These are phyloP conservation scores for Elsinoe ampelina DNA, from an alignment of 2,329 filamentous ascomycete genomes.

Conservation along the genomic window DNA sequence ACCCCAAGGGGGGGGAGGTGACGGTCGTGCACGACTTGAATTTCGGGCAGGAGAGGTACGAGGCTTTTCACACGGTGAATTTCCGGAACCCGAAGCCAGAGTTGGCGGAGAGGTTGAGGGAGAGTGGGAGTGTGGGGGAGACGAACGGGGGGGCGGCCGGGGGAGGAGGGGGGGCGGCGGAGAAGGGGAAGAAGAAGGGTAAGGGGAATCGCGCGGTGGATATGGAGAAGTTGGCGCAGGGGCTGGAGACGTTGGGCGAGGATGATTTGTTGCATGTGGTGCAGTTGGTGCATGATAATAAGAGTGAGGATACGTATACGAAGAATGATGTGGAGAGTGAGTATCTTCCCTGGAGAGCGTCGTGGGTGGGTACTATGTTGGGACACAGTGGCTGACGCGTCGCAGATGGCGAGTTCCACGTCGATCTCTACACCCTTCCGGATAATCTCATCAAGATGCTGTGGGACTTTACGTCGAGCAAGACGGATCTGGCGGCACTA, in stretches of 20 bases:
- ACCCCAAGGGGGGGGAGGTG: slow-evolving; percentile 74
- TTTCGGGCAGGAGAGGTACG: slow-evolving; percentile 73
- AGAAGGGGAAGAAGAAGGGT: slow-evolving; percentile 60
- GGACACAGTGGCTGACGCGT: slow-evolving; percentile 30
- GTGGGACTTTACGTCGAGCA: slow-evolving; percentile 66
- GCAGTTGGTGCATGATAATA: slow-evolving; percentile 97
- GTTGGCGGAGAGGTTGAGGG: slow-evolving; percentile 68
- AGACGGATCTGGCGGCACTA: slow-evolving; percentile 25
- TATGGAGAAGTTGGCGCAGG: slow-evolving; percentile 94
- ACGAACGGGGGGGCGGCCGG: slow-evolving; percentile 57
- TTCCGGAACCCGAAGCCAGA: slow-evolving; percentile 91
- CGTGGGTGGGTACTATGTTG: too few relatives aligned
- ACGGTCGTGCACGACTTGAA: slow-evolving; percentile 81
- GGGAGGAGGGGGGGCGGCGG: slow-evolving; percentile 43
- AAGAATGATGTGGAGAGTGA: slow-evolving; percentile 93
- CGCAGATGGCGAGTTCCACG: slow-evolving; percentile 88
- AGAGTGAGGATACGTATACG: slow-evolving; percentile 86
- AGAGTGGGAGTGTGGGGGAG: slow-evolving; percentile 65
- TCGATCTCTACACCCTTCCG: slow-evolving; percentile 95
- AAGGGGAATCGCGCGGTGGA: slow-evolving; percentile 53
- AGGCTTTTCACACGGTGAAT: slow-evolving; percentile 66
- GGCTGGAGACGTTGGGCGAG: slow-evolving; percentile 77
- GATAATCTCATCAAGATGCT: slow-evolving; percentile 84
- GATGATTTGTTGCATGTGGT: slow-evolving; percentile 92
- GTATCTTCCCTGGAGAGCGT: too few relatives aligned